phyloP scores from a whole-genome alignment of 306 rosid species.

The Sindora glabra region DNA sequence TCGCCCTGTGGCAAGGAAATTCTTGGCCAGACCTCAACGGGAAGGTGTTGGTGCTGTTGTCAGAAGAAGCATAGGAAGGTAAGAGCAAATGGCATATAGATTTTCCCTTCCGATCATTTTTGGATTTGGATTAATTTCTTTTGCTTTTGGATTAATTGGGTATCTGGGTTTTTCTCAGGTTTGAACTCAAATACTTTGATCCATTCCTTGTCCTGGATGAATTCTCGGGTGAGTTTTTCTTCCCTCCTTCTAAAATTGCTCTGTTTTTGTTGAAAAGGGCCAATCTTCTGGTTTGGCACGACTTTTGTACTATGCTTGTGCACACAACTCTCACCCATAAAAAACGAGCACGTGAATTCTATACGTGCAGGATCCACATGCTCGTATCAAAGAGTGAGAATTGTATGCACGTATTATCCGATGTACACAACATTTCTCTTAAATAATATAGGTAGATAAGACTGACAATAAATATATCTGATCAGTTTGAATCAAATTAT shows the following conservation, averaged over 20 bases:
- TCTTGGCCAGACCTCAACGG: slow-evolving; percentile 84
- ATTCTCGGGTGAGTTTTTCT: slow-evolving; percentile 71
- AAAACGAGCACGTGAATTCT: too few species aligned
- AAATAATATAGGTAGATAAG: too few species aligned
- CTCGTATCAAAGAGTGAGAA: too few species aligned
- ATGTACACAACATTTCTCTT: too few species aligned
- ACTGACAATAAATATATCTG: too few species aligned
- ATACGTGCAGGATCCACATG: too few species aligned
- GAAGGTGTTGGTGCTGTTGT: slow-evolving; percentile 95
- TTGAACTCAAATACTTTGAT: slow-evolving; percentile 88
- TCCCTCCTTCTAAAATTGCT: slow-evolving; percentile 15
- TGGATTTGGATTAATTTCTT: background rate
- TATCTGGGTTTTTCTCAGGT: slow-evolving; percentile 38
- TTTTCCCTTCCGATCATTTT: background rate
- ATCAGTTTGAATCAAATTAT: too few species aligned
- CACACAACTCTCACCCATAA: too few species aligned
- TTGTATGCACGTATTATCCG: too few species aligned
- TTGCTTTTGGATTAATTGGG: slow-evolving; percentile 18
- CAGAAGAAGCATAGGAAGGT: slow-evolving; percentile 97
- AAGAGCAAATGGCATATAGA: background rate
- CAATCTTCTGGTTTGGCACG: too few species aligned
- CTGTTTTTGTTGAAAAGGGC: slow-evolving; percentile 16
- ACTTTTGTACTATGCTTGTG: too few species aligned
- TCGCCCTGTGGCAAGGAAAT: slow-evolving; percentile 62
- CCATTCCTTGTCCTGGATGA: slow-evolving; percentile 92